Evolutionary conservation across 352 stramenopile species (phyloP).

Genomic region (Pythium volutum): DNA sequence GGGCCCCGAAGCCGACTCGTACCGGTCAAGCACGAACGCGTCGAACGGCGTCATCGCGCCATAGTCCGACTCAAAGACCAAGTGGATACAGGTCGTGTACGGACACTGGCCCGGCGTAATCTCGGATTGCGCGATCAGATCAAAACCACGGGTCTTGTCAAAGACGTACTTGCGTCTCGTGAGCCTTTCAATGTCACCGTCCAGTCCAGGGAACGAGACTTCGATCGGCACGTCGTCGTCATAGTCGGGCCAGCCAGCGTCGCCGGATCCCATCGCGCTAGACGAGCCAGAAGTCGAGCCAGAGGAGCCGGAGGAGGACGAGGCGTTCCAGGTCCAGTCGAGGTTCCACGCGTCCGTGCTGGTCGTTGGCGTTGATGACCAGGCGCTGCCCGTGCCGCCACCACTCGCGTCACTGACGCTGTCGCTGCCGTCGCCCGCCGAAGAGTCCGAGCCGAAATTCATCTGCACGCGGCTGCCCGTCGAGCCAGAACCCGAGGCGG

Average conservation of each 20-base stretch:
- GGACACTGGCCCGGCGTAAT: conserved; percentile 2
- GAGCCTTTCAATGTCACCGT: conserved; percentile 1
- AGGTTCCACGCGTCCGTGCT: conserved; percentile 6
- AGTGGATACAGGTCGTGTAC: conserved; percentile 27
- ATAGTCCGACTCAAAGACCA: conserved; percentile 46
- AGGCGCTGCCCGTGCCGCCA: not conserved
- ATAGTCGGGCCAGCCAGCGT: not conserved
- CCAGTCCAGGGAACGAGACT: conserved; percentile 3
- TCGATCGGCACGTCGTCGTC: conserved; percentile 11
- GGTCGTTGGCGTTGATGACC: not conserved
- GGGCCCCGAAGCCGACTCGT: conserved; percentile 22
- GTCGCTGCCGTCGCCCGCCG: not conserved
- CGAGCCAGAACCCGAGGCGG: not conserved
- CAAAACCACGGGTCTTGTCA: conserved; percentile 10
- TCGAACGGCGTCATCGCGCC: conserved; percentile 48
- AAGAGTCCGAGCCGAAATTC: conserved; percentile 8
- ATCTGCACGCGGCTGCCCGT: not conserved
- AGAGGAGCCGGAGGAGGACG: too few relatives aligned
- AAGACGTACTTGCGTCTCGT: conserved; percentile 8
- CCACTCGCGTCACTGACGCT: too few relatives aligned
- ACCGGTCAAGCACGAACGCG: conserved; percentile 46
- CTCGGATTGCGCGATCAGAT: not conserved
- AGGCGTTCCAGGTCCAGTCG: not conserved
- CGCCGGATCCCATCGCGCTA: not conserved
- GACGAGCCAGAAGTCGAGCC: not conserved